Evolutionary conservation across 73 alveolate genomes (phyloP).

Genomic region (Effrenium voratum): DNA sequence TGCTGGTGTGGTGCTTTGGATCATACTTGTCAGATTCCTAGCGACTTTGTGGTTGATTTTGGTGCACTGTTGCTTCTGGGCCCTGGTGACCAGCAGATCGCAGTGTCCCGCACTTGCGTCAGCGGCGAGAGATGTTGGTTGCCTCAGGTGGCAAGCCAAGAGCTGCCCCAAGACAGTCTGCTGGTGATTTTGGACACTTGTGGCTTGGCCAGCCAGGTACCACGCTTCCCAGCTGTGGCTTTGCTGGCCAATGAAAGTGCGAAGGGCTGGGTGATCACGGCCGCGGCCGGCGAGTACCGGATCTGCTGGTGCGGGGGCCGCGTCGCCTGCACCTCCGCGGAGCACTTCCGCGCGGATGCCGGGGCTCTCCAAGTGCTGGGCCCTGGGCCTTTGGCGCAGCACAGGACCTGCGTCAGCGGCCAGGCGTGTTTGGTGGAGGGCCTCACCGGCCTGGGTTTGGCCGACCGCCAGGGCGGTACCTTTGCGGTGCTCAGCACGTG

Average conservation of each 20-base stretch:
- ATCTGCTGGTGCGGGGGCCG: background rate
- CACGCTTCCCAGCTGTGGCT: background rate
- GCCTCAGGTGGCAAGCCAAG: background rate
- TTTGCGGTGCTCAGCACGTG: constrained; percentile 38
- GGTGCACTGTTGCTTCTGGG: constrained; percentile 20
- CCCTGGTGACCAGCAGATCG: background rate
- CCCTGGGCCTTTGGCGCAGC: constrained; percentile 17
- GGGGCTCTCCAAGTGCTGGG: constrained; percentile 10
- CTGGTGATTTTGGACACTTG: constrained; percentile 43
- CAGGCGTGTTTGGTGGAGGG: background rate
- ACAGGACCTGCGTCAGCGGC: constrained; percentile 40
- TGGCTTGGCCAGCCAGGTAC: constrained; percentile 16
- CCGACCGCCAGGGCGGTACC: background rate
- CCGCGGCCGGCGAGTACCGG: background rate
- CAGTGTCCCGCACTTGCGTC: constrained; percentile 36
- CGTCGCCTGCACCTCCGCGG: background rate
- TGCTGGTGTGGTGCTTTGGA: constrained; percentile 31
- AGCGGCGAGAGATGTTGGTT: constrained; percentile 5
- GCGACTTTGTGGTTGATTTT: constrained; percentile 7
- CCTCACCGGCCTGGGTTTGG: constrained; percentile 6
- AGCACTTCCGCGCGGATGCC: constrained; percentile 33
- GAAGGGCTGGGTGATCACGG: background rate
- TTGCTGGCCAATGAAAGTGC: background rate
- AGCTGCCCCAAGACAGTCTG: background rate
- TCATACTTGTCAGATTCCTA: background rate